Evolutionary conservation across 2,329 filamentous ascomycete genomes (phyloP).

Genomic region (Fusarium longipes): DNA sequence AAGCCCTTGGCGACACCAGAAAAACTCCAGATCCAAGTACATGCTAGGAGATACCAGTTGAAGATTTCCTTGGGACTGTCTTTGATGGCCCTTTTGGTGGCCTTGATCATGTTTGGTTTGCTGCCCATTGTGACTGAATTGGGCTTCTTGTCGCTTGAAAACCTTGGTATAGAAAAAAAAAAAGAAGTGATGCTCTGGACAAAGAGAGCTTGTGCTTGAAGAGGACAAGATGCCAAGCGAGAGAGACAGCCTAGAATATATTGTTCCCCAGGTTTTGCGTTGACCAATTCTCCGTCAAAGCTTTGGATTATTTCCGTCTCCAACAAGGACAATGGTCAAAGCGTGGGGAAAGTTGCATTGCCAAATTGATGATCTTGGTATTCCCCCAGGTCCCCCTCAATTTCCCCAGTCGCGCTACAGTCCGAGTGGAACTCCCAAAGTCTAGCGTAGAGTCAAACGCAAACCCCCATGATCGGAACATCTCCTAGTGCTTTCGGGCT

Average conservation of each 20-base stretch:
- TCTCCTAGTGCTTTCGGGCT: constrained; percentile 15
- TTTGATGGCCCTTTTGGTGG: constrained; percentile 44
- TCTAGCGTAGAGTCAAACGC: background rate
- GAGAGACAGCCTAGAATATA: constrained; percentile 2
- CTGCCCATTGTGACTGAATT: constrained; percentile 23
- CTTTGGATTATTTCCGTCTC: background rate
- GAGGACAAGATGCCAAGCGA: background rate
- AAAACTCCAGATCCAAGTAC: constrained; percentile 46
- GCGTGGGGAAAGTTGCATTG: background rate
- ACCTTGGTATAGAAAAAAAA: background rate
- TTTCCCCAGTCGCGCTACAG: background rate
- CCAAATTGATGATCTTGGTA: background rate
- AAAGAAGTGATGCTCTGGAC: background rate
- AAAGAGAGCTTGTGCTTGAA: background rate
- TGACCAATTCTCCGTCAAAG: too few relatives aligned
- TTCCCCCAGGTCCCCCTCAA: constrained; percentile 5
- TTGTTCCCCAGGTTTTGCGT: background rate
- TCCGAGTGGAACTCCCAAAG: background rate
- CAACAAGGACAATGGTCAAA: background rate
- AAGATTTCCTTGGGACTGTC: constrained; percentile 46
- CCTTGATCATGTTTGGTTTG: constrained; percentile 42
- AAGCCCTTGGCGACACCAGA: constrained; percentile 49
- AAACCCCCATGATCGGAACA: background rate
- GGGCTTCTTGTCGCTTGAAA: background rate
- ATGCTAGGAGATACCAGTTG: constrained; percentile 46